phyloP scores from a whole-genome alignment of 2,329 filamentous ascomycete genomes.

The Penicillium italicum region DNA sequence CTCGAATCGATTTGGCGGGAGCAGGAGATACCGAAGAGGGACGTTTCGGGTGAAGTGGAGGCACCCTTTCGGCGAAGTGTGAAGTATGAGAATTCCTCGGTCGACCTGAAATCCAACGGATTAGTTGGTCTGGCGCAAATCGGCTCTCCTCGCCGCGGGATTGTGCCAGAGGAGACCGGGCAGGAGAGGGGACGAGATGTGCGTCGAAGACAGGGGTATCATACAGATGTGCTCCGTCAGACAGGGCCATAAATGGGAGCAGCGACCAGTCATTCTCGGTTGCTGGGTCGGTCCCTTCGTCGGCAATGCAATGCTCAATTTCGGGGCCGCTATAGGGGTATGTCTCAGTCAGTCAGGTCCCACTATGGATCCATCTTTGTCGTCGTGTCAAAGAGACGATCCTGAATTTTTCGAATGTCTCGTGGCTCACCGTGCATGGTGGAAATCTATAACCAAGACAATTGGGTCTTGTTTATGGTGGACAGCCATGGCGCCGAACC shows the following conservation, averaged over 20 bases:
- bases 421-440: conserved; percentile 61
- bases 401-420: not conserved
- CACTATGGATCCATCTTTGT: not conserved
- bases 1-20: conserved; percentile 84
- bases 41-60: conserved; percentile 58
- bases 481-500: conserved; percentile 28
- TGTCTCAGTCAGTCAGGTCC: not conserved
- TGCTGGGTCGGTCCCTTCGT: conserved; percentile 73
- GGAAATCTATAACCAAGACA: conserved; percentile 77
- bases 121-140: not conserved
- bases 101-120: conserved; percentile 46
- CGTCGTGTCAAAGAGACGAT: not conserved
- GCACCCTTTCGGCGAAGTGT: conserved; percentile 66
- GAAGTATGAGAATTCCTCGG: conserved; percentile 98
- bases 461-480: conserved; percentile 58
- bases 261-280: conserved; percentile 83
- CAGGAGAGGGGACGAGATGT: not conserved
- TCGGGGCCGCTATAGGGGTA: conserved; percentile 71
- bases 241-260: conserved; percentile 93
- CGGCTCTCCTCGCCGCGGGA: not conserved
- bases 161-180: not conserved
- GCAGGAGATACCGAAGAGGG: conserved; percentile 93
- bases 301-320: conserved; percentile 86
- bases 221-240: conserved; percentile 90
- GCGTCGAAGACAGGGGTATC: conserved; percentile 28